Base-by-base conservation (phyloP, 2,329 filamentous ascomycete genomes). In the Colletotrichum phormii region DNA sequence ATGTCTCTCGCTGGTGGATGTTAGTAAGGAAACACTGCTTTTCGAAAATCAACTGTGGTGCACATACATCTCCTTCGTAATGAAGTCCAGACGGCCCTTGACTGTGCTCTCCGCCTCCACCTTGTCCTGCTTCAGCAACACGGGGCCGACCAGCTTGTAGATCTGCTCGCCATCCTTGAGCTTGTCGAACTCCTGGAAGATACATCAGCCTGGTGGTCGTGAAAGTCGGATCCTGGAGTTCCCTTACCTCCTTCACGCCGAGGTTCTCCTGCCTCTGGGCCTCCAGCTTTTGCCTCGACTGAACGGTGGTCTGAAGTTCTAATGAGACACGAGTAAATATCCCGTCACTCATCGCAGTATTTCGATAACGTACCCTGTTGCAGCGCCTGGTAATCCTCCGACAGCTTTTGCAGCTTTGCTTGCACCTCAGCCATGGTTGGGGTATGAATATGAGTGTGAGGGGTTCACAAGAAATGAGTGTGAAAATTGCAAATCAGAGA, bases 131-230 rank as follows among this genome's bases (percentile, higher is more conserved):
- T 98, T 98, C 79, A 99, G 84, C 49, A 99, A 86, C 7, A 98
- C 94, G 0, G 97, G 97, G 0, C 97, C 97, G 59, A 98, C 91
- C 54, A 98, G 90, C 84, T 98, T 99, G 90, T 97, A 99, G 82
- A 99, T 97, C 75, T 91, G 94, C 79, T 97, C 93, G 77, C 93
- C 93, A 49, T 95, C 92, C 77, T 92, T 90, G 72, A 98, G 87
- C 66, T 89, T 88, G 53, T 90, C 88, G 82, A 98, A 98, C 83
- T 98, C 96, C 92, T 97, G 75, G 42, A 18, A 18, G 33, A 1
- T 9, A 2, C 1, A 7, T 71, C 5, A 68, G 49, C n/a, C 15
- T 13, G 11, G 13, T 26, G 57, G 12, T 46, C 31, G 35, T 64
- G 31, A 18, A 26, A 13, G 31, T 31, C 35, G 9, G 22, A 6